Conservation (phyloP, 2,329 filamentous ascomycete genomes). For the Fusarium oligoseptatum region DNA sequence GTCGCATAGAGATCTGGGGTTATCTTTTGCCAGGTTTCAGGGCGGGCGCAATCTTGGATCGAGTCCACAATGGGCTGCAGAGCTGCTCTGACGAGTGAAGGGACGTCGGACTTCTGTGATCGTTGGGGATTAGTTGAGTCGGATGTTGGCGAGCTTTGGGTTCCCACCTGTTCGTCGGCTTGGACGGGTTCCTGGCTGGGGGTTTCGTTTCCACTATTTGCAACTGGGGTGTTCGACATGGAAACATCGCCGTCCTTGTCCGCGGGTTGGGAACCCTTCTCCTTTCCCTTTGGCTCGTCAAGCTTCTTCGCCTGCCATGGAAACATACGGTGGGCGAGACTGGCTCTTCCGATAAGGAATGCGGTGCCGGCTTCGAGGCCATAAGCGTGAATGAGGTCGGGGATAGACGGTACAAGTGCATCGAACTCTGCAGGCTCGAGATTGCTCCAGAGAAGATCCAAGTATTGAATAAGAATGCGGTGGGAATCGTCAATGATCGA, state of each 20-base stretch:
- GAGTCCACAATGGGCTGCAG: slow-evolving; percentile 81
- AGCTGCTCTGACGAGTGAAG: slow-evolving; percentile 48
- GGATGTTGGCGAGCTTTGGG: slow-evolving; percentile 14
- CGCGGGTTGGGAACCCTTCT: slow-evolving; percentile 44
- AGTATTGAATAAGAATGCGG: slow-evolving; percentile 85
- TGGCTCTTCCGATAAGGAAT: slow-evolving; percentile 84
- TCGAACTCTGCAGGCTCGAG: slow-evolving; percentile 83
- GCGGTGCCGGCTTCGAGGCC: slow-evolving; percentile 85
- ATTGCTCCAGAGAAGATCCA: slow-evolving; percentile 88
- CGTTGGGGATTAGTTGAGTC: slow-evolving; percentile 43
- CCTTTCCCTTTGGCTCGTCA: slow-evolving; percentile 46
- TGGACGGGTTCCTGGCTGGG: slow-evolving; percentile 45
- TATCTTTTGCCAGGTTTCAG: slow-evolving; percentile 76
- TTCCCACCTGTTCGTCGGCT: slow-evolving; percentile 52
- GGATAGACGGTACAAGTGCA: slow-evolving; percentile 79
- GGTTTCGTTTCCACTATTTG: slow-evolving; percentile 44
- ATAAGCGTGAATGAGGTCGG: slow-evolving; percentile 80
- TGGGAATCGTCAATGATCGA: slow-evolving; percentile 93
- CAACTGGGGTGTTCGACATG: slow-evolving; percentile 59
- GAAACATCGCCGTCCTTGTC: slow-evolving; percentile 71
- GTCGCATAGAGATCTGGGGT: slow-evolving; percentile 87
- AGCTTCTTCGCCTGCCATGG: slow-evolving; percentile 56
- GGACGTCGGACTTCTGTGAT: slow-evolving; percentile 53
- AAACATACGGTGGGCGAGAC: slow-evolving; percentile 76
- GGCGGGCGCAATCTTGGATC: slow-evolving; percentile 72